Conservation (phyloP, 2,329 filamentous ascomycete genomes). For the Cordyceps sp. region DNA sequence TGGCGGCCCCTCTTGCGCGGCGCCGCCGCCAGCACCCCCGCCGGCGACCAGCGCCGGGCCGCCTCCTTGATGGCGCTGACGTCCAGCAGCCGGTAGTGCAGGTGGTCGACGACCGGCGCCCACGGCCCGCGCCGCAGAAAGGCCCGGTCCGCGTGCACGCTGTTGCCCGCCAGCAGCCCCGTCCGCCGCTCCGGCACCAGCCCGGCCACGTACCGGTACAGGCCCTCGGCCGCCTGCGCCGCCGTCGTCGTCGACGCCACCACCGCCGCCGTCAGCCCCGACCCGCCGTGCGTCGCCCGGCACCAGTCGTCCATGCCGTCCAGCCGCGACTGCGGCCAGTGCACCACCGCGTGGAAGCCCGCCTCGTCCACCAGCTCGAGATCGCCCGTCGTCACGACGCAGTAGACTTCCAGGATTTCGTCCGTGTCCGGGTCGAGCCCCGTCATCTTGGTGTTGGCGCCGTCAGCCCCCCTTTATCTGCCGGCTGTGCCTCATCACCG, state of each 20-base stretch:
- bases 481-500: no score
- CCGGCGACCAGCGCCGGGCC: slow-evolving; percentile 56
- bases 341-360: slow-evolving; percentile 69
- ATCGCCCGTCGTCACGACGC: slow-evolving; percentile 71
- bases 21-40: slow-evolving; percentile 29
- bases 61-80: slow-evolving; percentile 90
- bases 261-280: slow-evolving; percentile 67
- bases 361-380: slow-evolving; percentile 58
- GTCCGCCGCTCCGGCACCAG: slow-evolving; percentile 49
- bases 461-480: no score
- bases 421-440: slow-evolving; percentile 54
- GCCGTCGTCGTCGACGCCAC: slow-evolving; percentile 57
- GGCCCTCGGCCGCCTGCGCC: slow-evolving; percentile 50
- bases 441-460: no score
- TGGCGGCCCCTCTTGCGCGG: slow-evolving; percentile 65
- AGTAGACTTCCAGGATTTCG: slow-evolving; percentile 80
- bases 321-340: slow-evolving; percentile 53
- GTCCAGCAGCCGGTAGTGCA: slow-evolving; percentile 85
- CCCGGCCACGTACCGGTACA: slow-evolving; percentile 64
- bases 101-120: slow-evolving; percentile 50
- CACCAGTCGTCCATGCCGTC: slow-evolving; percentile 84
- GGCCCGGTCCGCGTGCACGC: slow-evolving; percentile 73
- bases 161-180: slow-evolving; percentile 78
- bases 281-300: slow-evolving; percentile 57
- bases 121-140: slow-evolving; percentile 69